These are phyloP conservation scores for Clonostachys byssicola DNA, from an alignment of 2,329 filamentous ascomycete genomes.

Conservation along the genomic window DNA sequence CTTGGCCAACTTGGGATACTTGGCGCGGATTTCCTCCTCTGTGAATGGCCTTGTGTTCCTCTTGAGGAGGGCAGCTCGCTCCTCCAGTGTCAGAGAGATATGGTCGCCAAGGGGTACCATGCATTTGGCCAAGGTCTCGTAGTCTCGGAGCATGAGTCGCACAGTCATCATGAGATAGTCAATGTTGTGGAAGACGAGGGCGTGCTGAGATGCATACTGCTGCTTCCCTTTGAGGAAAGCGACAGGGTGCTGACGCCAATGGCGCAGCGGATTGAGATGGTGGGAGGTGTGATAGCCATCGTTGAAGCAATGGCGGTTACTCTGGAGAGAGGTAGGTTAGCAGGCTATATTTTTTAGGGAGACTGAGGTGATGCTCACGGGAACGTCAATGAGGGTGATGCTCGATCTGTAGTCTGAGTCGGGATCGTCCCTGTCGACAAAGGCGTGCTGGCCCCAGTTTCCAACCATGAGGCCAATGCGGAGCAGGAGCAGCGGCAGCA, in stretches of 20 bases:
- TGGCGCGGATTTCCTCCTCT: slow-evolving; percentile 58
- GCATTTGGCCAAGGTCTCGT: slow-evolving; percentile 62
- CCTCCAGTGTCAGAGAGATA: slow-evolving; percentile 59
- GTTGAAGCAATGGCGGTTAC: slow-evolving; percentile 79
- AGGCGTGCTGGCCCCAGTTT: slow-evolving; percentile 81
- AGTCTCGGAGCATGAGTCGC: slow-evolving; percentile 66
- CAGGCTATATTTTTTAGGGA: neutral
- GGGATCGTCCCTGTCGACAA: slow-evolving; percentile 71
- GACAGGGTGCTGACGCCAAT: slow-evolving; percentile 77
- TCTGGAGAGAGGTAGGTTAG: slow-evolving; percentile 36
- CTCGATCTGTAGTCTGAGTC: slow-evolving; percentile 76
- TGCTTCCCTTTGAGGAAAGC: slow-evolving; percentile 68
- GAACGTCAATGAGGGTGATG: slow-evolving; percentile 74
- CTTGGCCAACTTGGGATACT: slow-evolving; percentile 31
- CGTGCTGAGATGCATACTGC: slow-evolving; percentile 61
- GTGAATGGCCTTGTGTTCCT: slow-evolving; percentile 62
- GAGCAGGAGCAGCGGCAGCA: slow-evolving; percentile 63
- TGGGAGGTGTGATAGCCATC: slow-evolving; percentile 81
- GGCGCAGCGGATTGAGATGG: slow-evolving; percentile 71
- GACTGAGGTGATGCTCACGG: slow-evolving; percentile 46
- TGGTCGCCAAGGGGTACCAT: slow-evolving; percentile 72
- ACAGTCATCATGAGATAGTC: slow-evolving; percentile 76
- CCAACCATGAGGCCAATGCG: slow-evolving; percentile 73
- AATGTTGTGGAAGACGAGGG: slow-evolving; percentile 76
- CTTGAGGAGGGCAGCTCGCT: slow-evolving; percentile 59